Base-by-base conservation (phyloP, 192 early-diverging fungal species). In the Linnemannia schmuckeri region DNA sequence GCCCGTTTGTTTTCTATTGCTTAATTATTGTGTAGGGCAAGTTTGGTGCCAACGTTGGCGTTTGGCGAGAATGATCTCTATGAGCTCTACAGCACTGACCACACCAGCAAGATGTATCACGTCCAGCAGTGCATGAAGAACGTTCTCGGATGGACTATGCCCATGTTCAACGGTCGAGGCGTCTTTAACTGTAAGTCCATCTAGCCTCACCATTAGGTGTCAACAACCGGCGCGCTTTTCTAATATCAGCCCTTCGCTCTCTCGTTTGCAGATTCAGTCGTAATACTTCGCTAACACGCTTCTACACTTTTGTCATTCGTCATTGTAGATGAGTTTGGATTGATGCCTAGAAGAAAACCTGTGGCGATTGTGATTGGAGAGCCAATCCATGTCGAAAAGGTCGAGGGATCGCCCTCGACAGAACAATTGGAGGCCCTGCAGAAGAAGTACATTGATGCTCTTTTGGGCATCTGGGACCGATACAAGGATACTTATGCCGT, bases 61-160 rank as follows among this genome's bases (percentile, higher is more conserved):
- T 99, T 99, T 90, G 98, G 97, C 76, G 97, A 99, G 88, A 98
- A 97, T 88, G 95, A 98, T 41, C 88, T 98, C 41, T 99, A 96
- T 88, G 92, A 96, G 33, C 95, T 97, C 27, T 90, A 95, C 38
- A 89, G 90, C 74, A 96, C 97, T 71, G 86, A 84, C 1, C 87
- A 93, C 27, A 95, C 94, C 22, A 92, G 95, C n/a, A 82, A 89
- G 66, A 70, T 95, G 10, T 92, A 93, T 52, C 89, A 85, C n/a
- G 85, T 96, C 70, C 97, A 99, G 85, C 91, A 91, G 71, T 77
- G 90, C 6, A 90, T 97, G 83, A 94, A 97, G 80, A 92, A 91
- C 55, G 18, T 92, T 13, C 89, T 91, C 38, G 96, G 96, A 13
- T 95, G 93, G 57, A 97, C 96, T 0, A 81, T 96, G 49, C 91